Evolutionary conservation across 2,329 filamentous ascomycete genomes (phyloP), one percentile per base, ranked within the genome.

Genomic region (Lecanicillium sp.): DNA sequence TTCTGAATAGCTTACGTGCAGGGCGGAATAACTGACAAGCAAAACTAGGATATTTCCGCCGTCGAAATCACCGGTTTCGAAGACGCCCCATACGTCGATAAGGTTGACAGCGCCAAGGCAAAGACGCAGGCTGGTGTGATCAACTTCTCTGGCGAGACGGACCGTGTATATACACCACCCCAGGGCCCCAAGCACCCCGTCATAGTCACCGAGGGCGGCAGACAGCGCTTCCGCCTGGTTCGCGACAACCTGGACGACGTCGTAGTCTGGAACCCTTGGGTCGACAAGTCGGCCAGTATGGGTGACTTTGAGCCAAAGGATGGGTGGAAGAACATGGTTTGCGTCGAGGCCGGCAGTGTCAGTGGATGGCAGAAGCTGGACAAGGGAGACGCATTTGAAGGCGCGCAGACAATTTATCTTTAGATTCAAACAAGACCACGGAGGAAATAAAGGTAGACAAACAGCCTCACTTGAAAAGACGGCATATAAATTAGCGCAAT

Each of bases 191-290:
- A 65, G 31, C 62, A 70, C 33, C 64, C 73, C 2, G 61, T 85
- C 33, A 56, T 73, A 11, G 75, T 94, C 34, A 56, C 68, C 13
- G 78, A 85, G 51, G 72, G 63, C 35, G 80, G 77, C 43, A 73
- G 73, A 53, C 69, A 79, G 12, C 66, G 73, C 36, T 88, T 84
- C 65, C 78, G 80, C 43, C 71, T 96, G 40, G 76, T 83, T 29
- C 78, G 92, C 45, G 87, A 95, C 62, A 89, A 87, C 48, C 72
- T 98, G 48, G 75, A 76, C 45, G 86, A 96, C 49, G 80, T 92
- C 13, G 90, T 95, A 1, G 84, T 96, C 20, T 98, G 92, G 92
- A 98, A 98, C 63, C 92, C 92, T 2, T 95, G 90, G 88, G 71
- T 73, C 29, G 85, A 89, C 46, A 94, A 94, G 68, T 79, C 85